These are phyloP conservation scores for Aspergillus fructus DNA, from an alignment of 2,329 filamentous ascomycete species.

Conservation along the genomic window DNA sequence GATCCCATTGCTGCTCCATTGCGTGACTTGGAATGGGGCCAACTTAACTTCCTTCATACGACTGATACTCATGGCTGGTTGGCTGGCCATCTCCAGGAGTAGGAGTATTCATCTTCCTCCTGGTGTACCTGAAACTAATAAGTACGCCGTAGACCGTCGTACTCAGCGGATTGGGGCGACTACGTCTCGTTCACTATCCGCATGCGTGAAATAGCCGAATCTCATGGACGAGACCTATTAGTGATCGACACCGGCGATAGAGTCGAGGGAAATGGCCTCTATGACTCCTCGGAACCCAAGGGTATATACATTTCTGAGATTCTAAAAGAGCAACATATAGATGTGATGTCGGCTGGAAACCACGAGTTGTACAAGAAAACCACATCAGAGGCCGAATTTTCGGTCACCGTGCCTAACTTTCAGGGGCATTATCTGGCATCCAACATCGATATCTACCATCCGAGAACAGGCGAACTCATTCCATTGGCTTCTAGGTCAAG, in stretches of 20 bases:
- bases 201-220: constrained; percentile 75
- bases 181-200: constrained; percentile 90
- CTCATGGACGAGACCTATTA: constrained; percentile 77
- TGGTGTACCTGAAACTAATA: constrained; percentile 1
- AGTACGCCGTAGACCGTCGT: constrained; percentile 65
- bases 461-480: constrained; percentile 66
- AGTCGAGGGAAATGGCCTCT: constrained; percentile 91
- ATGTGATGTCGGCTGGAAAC: constrained; percentile 84
- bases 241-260: constrained; percentile 94
- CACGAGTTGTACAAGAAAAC: constrained; percentile 88
- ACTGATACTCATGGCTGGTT: constrained; percentile 97
- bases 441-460: constrained; percentile 84
- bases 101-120: constrained; percentile 28
- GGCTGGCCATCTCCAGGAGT: constrained; percentile 89
- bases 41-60: constrained; percentile 95
- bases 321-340: constrained; percentile 76
- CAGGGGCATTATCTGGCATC: constrained; percentile 79
- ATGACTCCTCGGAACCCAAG: constrained; percentile 84
- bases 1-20: constrained; percentile 76
- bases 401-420: constrained; percentile 79
- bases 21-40: constrained; percentile 83
- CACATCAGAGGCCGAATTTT: constrained; percentile 75
- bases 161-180: constrained; percentile 96
- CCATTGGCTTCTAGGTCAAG: constrained; percentile 80
- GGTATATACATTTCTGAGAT: constrained; percentile 88